Conservation (phyloP, 1,284 basidiomycete genomes). For the Calocybe gambosa region DNA sequence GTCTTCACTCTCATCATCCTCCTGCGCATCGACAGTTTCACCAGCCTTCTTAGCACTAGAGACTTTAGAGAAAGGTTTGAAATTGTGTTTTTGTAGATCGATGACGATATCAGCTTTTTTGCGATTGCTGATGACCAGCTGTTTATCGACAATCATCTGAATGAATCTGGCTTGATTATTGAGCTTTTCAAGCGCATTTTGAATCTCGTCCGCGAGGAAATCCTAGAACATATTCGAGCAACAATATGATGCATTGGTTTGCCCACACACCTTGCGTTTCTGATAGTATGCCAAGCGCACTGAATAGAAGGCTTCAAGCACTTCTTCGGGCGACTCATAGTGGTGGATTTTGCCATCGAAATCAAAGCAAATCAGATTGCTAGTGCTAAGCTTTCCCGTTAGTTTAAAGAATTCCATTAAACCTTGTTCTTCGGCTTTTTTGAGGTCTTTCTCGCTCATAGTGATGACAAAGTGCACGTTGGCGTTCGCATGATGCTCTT, state of each 20-base stretch:
- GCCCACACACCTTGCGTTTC: slow-evolving; percentile 75
- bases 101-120: slow-evolving; percentile 84
- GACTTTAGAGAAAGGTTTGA: slow-evolving; percentile 85
- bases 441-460: slow-evolving; percentile 77
- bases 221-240: slow-evolving; percentile 47
- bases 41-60: slow-evolving; percentile 66
- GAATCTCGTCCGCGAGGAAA: slow-evolving; percentile 81
- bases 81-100: slow-evolving; percentile 81
- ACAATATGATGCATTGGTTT: neutral
- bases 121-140: slow-evolving; percentile 89
- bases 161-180: slow-evolving; percentile 97
- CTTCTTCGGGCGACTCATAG: slow-evolving; percentile 87
- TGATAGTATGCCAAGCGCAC: slow-evolving; percentile 88
- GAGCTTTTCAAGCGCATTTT: slow-evolving; percentile 77
- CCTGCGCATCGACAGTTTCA: slow-evolving; percentile 61
- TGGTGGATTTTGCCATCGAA: slow-evolving; percentile 95
- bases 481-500: slow-evolving; percentile 92
- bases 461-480: slow-evolving; percentile 89
- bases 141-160: slow-evolving; percentile 88
- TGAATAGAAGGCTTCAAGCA: slow-evolving; percentile 92
- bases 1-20: slow-evolving; percentile 44
- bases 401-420: slow-evolving; percentile 91
- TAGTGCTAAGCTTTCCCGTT: slow-evolving; percentile 75
- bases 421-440: slow-evolving; percentile 87
- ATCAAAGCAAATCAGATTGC: slow-evolving; percentile 99